phyloP scores from a whole-genome alignment of 208 protist genomes.

The Trypanosoma avium region DNA sequence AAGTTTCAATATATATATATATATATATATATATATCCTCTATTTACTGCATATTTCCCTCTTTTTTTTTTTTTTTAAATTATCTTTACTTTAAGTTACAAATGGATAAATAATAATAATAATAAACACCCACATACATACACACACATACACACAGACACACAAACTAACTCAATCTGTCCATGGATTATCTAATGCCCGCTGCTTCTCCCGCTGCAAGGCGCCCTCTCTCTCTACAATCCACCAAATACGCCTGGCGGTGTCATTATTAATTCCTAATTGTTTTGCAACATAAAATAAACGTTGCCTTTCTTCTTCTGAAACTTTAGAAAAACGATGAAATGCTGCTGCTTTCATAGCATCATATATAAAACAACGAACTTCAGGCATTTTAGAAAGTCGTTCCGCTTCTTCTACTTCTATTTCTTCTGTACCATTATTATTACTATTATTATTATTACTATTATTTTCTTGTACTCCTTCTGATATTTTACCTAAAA shows the following conservation, averaged over 20 bases:
- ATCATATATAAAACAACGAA: slow-evolving; percentile 86
- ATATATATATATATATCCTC: too few relatives aligned
- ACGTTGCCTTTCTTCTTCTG: slow-evolving; percentile 40
- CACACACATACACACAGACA: too few relatives aligned
- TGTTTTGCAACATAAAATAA: slow-evolving; percentile 34
- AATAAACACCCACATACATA: too few relatives aligned
- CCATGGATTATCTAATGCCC: slow-evolving; percentile 54
- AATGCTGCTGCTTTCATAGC: slow-evolving; percentile 73
- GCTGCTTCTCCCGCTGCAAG: slow-evolving; percentile 65
- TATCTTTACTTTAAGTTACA: too few relatives aligned
- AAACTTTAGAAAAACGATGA: slow-evolving; percentile 46
- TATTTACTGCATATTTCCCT: too few relatives aligned
- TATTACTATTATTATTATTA: background rate
- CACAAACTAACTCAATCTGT: too few relatives aligned
- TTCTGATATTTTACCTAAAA: slow-evolving; percentile 26
- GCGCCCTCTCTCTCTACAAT: slow-evolving; percentile 61
- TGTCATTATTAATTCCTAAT: slow-evolving; percentile 47
- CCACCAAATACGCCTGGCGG: slow-evolving; percentile 53
- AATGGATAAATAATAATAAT: too few relatives aligned
- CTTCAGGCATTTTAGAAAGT: slow-evolving; percentile 43
- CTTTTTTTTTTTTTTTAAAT: too few relatives aligned
- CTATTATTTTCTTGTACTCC: background rate
- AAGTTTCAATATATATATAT: too few relatives aligned
- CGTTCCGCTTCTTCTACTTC: slow-evolving; percentile 24
- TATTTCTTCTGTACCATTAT: background rate